Evolutionary conservation across 2,329 filamentous ascomycete species (phyloP).

Genomic region (Scedosporium dehoogii): DNA sequence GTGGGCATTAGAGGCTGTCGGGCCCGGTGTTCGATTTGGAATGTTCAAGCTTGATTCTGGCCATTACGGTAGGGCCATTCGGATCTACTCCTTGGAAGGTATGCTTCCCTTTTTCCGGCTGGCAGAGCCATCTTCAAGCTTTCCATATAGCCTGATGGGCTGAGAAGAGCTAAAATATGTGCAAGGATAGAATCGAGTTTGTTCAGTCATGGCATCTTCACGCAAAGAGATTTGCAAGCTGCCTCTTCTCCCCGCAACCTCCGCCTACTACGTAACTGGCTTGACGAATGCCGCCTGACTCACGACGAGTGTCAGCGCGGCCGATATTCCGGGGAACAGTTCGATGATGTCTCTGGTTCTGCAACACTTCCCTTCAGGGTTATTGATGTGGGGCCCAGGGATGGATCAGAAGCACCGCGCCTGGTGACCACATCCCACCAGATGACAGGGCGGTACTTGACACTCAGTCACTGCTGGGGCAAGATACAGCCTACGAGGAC

Average conservation of each 20-base stretch:
- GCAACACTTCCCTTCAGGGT: background rate
- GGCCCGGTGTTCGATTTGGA: background rate
- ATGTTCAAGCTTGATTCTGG: background rate
- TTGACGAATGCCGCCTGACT: background rate
- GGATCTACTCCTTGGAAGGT: background rate
- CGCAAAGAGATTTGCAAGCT: background rate
- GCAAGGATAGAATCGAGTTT: slow-evolving; percentile 1
- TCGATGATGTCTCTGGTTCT: background rate
- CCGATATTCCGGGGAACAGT: background rate
- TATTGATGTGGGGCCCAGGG: background rate
- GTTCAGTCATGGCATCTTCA: background rate
- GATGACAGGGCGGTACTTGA: slow-evolving; percentile 2
- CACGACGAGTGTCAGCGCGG: background rate
- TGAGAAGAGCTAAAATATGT: background rate
- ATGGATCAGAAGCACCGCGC: background rate
- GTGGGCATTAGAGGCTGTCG: background rate
- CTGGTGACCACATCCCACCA: background rate
- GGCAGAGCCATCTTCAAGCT: background rate
- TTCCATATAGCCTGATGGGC: background rate
- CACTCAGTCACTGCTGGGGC: slow-evolving; percentile 11
- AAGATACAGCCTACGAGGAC: slow-evolving; percentile 2
- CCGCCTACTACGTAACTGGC: background rate
- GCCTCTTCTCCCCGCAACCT: background rate
- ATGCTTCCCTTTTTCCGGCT: background rate
- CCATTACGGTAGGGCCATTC: background rate